Conservation (phyloP, 2,329 filamentous ascomycete genomes). For the Myriosclerotinia scirpicola region DNA sequence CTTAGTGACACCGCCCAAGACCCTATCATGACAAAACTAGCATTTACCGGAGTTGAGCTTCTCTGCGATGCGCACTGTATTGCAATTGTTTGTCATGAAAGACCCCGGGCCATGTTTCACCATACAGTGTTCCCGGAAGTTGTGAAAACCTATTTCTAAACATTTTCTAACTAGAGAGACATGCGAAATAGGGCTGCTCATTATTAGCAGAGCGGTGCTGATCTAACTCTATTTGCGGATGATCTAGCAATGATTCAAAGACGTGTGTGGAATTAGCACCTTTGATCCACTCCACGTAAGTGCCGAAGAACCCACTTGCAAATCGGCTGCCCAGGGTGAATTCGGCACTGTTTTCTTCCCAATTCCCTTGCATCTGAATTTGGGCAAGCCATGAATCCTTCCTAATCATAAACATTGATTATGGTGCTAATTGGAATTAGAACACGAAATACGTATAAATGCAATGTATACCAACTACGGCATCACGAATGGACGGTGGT, state of each 20-base stretch:
- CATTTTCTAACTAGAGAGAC: background rate
- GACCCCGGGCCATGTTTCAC: background rate
- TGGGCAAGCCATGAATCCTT: background rate
- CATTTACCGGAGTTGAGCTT: background rate
- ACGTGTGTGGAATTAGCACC: background rate
- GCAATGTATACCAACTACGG: background rate
- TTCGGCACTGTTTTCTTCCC: background rate
- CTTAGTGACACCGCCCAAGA: background rate
- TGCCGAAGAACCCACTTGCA: background rate
- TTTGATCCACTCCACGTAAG: background rate
- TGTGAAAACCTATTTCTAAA: background rate
- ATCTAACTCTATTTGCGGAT: background rate
- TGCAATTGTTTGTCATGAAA: background rate
- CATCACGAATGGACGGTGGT: background rate
- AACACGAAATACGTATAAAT: background rate
- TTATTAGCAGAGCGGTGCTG: background rate
- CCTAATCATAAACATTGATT: background rate
- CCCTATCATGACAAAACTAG: background rate
- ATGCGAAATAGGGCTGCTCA: background rate
- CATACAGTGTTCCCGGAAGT: background rate
- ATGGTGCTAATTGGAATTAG: background rate
- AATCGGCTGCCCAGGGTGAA: background rate
- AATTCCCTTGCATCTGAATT: background rate
- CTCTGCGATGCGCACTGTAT: background rate
- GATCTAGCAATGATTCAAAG: background rate